phyloP scores from a whole-genome alignment of 2,329 filamentous ascomycete species.

The Clathrospora elynae region DNA sequence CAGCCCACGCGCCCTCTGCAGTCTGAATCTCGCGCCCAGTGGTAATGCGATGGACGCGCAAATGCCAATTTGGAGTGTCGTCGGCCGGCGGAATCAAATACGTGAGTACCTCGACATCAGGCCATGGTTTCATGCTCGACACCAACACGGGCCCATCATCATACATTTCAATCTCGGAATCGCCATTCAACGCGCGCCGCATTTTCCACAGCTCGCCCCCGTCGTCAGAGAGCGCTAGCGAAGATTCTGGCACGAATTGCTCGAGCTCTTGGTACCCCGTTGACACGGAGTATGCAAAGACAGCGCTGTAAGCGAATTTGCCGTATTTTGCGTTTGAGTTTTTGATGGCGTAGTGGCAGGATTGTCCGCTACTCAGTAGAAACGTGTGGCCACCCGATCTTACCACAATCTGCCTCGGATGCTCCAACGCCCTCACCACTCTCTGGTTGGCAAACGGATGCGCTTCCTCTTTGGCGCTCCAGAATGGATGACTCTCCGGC shows the following conservation, averaged over 20 bases:
- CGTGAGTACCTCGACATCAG: constrained; percentile 69
- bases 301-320: constrained; percentile 75
- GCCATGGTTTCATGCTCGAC: constrained; percentile 72
- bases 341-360: constrained; percentile 82
- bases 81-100: constrained; percentile 67
- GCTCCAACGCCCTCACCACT: constrained; percentile 63
- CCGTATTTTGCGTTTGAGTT: constrained; percentile 83
- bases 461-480: constrained; percentile 69
- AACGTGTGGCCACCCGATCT: constrained; percentile 76
- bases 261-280: constrained; percentile 76
- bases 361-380: constrained; percentile 72
- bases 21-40: constrained; percentile 68
- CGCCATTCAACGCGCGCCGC: constrained; percentile 65
- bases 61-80: constrained; percentile 66
- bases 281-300: constrained; percentile 77
- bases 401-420: constrained; percentile 75
- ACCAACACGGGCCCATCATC: constrained; percentile 64
- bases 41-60: constrained; percentile 66
- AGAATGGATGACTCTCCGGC: constrained; percentile 73
- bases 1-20: constrained; percentile 76
- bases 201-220: constrained; percentile 80
- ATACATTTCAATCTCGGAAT: constrained; percentile 65
- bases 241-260: constrained; percentile 75
- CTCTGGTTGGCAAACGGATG: constrained; percentile 62
- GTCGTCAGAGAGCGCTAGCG: constrained; percentile 77